Percentiles rank a stretch among this genome's conserved stretches.
Evolutionary conservation across 108 stramenopile species (phyloP).

Genomic region (Skeletonema tropicum): DNA sequence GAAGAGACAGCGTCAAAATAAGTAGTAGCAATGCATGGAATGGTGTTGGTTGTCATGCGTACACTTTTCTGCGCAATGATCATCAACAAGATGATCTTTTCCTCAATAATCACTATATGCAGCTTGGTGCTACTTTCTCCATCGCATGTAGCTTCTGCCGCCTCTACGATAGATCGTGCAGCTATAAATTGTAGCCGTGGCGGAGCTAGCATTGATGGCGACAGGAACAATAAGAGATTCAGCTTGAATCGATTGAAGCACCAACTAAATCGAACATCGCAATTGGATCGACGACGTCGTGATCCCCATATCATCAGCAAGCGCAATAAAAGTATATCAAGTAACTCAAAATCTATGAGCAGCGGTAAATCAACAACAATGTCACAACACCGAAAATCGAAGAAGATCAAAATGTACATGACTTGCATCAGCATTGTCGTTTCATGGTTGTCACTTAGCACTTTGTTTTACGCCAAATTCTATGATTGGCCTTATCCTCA

Average conservation of each 20-base stretch:
- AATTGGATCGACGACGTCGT: not conserved
- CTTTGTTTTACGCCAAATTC: constrained; percentile 59
- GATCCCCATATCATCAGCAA: not conserved
- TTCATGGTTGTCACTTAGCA: constrained; percentile 49
- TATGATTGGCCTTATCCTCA: constrained; percentile 54
- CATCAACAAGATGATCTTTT: not conserved
- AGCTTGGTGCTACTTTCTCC: not conserved
- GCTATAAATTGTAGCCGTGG: not conserved
- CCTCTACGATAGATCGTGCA: not conserved
- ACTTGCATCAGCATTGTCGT: constrained; percentile 47
- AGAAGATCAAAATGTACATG: constrained; percentile 31
- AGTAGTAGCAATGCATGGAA: too few species aligned
- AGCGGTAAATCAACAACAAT: not conserved
- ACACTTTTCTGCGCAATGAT: too few species aligned
- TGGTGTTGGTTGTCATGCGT: too few species aligned
- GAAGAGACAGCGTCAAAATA: too few species aligned
- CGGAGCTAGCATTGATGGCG: constrained; percentile 2
- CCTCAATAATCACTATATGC: not conserved
- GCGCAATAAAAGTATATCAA: not conserved
- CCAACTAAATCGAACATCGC: not conserved
- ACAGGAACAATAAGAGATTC: not conserved
- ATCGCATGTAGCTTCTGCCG: not conserved
- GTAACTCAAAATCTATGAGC: too few species aligned
- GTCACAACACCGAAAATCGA: not conserved
- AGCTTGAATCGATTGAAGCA: not conserved